Conservation (phyloP, 208 protist genomes). For the Crithidia acanthocephali region DNA sequence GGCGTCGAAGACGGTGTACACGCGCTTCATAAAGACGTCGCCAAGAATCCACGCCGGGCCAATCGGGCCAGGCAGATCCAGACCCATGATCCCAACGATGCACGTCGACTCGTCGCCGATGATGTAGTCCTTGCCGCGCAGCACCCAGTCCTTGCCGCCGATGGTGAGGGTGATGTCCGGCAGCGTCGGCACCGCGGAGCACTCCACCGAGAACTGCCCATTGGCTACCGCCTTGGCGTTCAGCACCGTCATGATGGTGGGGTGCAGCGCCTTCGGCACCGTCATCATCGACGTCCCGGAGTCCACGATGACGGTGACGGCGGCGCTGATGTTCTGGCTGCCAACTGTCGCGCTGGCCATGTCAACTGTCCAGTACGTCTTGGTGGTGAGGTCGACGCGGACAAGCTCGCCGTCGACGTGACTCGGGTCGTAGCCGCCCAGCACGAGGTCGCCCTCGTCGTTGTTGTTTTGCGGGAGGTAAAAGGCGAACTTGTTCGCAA, state of each 20-base stretch:
- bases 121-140: constrained; percentile 87
- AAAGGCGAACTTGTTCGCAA: constrained; percentile 77
- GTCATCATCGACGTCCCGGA: constrained; percentile 96
- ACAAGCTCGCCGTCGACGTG: constrained; percentile 80
- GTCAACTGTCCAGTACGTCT: constrained; percentile 93
- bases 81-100: constrained; percentile 59
- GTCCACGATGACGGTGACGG: constrained; percentile 81
- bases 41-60: constrained; percentile 55
- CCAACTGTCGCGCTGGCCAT: constrained; percentile 52
- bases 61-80: constrained; percentile 47
- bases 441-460: constrained; percentile 68
- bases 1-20: constrained; percentile 68
- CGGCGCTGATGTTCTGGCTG: constrained; percentile 44
- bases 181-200: constrained; percentile 48
- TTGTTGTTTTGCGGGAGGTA: constrained; percentile 61
- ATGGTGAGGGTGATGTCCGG: constrained; percentile 78
- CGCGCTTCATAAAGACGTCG: constrained; percentile 60
- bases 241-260: constrained; percentile 49
- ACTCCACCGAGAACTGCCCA: constrained; percentile 55
- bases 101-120: constrained; percentile 69
- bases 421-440: constrained; percentile 85
- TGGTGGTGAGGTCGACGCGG: constrained; percentile 84
- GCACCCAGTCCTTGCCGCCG: constrained; percentile 59
- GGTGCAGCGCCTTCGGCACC: constrained; percentile 68
- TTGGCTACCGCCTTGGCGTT: constrained; percentile 50